Conservation (phyloP, 345 rosid species). For the Capsella bursapastoris region DNA sequence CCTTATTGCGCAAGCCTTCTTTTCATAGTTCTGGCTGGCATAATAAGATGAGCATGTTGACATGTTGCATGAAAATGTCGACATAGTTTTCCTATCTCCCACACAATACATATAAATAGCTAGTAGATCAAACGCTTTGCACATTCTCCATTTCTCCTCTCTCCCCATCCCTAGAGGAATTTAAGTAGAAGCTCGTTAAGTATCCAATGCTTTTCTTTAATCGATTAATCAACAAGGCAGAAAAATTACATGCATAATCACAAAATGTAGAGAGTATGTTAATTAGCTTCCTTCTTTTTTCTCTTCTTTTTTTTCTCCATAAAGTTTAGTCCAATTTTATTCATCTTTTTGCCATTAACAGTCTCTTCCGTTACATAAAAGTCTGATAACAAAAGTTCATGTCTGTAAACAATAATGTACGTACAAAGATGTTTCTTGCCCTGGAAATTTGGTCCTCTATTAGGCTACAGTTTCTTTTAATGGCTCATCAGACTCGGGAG, state of each 20-base stretch:
- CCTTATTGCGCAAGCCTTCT: neutral
- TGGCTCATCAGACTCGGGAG: constrained; percentile 27
- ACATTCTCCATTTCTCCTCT: constrained; percentile 16
- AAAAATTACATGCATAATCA: neutral
- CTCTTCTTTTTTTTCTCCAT: neutral
- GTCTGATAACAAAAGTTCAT: neutral
- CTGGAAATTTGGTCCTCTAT: neutral
- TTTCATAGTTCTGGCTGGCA: constrained; percentile 12
- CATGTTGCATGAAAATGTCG: constrained; percentile 42
- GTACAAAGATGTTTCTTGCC: constrained; percentile 5
- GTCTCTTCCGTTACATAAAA: neutral
- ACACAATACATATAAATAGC: constrained; percentile 22
- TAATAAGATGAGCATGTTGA: constrained; percentile 18
- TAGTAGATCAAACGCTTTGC: constrained; percentile 21
- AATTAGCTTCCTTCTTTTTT: no score
- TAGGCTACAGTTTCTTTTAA: constrained; percentile 12
- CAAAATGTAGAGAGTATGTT: neutral
- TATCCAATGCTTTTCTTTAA: neutral
- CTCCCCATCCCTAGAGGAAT: neutral
- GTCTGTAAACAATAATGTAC: neutral
- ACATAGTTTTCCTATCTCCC: constrained; percentile 34
- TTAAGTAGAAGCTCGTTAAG: constrained; percentile 4
- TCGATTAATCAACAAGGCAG: neutral
- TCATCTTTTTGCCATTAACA: neutral
- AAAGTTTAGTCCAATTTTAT: no score